Conservation (phyloP, 139 green algal genomes). For the Chlorella vulgaris region DNA sequence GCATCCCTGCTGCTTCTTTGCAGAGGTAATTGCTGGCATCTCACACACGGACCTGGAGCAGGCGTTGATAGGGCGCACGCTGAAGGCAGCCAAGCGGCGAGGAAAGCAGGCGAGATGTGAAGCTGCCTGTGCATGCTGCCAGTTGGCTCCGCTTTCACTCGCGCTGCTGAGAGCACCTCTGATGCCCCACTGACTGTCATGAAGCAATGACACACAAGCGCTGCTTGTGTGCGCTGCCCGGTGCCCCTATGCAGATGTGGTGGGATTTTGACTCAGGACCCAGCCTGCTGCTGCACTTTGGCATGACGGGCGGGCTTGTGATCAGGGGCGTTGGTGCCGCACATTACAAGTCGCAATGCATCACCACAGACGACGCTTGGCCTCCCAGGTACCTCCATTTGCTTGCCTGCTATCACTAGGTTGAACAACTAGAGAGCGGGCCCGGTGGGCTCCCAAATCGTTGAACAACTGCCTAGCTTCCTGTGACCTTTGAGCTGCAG, state of each 20-base stretch:
- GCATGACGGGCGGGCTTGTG: constrained; percentile 78
- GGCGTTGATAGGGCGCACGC: constrained; percentile 47
- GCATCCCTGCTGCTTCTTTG: background rate
- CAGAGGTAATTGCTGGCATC: constrained; percentile 69
- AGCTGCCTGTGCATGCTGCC: background rate
- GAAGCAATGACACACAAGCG: no score
- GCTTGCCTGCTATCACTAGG: no score
- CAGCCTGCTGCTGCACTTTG: constrained; percentile 74
- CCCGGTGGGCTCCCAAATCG: no score
- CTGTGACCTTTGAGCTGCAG: no score
- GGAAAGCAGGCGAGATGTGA: constrained; percentile 64
- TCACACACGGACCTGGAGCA: constrained; percentile 45
- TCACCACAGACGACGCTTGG: constrained; percentile 35
- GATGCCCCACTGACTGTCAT: no score
- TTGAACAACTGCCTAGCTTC: no score
- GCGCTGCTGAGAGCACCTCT: no score
- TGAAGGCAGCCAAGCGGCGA: constrained; percentile 53
- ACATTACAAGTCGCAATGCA: constrained; percentile 61
- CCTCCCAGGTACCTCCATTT: constrained; percentile 50
- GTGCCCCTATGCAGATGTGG: constrained; percentile 65
- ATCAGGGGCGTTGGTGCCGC: constrained; percentile 53
- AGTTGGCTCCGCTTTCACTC: background rate
- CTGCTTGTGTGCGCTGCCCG: no score
- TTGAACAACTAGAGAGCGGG: no score
- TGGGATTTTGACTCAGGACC: constrained; percentile 63